Conservation (phyloP, 2,329 filamentous ascomycete species). For the Gnomoniopsis sp. region DNA sequence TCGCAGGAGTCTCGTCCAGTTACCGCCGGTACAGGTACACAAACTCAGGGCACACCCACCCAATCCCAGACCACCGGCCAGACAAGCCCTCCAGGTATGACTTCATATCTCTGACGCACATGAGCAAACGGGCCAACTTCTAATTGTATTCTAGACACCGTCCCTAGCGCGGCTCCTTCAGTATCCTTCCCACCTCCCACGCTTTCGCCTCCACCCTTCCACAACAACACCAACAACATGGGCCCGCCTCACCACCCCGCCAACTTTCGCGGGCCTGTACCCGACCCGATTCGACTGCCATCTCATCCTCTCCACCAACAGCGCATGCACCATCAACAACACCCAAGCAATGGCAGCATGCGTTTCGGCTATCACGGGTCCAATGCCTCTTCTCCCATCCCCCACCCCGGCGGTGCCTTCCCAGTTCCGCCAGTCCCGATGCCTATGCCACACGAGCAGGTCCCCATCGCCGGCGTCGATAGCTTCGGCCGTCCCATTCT, state of each 20-base stretch:
- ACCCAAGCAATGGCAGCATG: slow-evolving; percentile 52
- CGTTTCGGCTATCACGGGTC: slow-evolving; percentile 56
- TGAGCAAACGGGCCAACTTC: not conserved
- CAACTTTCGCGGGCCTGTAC: slow-evolving; percentile 13
- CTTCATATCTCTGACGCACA: not conserved
- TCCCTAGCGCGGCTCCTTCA: slow-evolving; percentile 6
- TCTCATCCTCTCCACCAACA: slow-evolving; percentile 28
- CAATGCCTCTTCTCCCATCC: slow-evolving; percentile 55
- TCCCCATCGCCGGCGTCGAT: slow-evolving; percentile 31
- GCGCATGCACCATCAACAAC: slow-evolving; percentile 48
- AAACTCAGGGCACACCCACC: slow-evolving; percentile 5
- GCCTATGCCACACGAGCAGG: slow-evolving; percentile 18
- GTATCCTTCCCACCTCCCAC: slow-evolving; percentile 5
- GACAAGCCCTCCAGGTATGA: slow-evolving; percentile 16
- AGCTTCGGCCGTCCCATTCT: slow-evolving; percentile 35
- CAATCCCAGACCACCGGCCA: slow-evolving; percentile 10
- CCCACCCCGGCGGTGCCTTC: slow-evolving; percentile 43
- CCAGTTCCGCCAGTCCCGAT: slow-evolving; percentile 48
- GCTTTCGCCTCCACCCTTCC: slow-evolving; percentile 19
- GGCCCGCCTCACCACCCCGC: slow-evolving; percentile 3
- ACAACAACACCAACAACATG: not conserved
- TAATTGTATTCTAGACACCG: slow-evolving; percentile 3
- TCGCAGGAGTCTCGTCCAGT: slow-evolving; percentile 3
- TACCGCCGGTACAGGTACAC: not conserved
- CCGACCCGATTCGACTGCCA: slow-evolving; percentile 14